Evolutionary conservation across 345 rosid genomes (phyloP), one percentile per base, ranked within the genome.

Genomic region (Reutealis trisperma): DNA sequence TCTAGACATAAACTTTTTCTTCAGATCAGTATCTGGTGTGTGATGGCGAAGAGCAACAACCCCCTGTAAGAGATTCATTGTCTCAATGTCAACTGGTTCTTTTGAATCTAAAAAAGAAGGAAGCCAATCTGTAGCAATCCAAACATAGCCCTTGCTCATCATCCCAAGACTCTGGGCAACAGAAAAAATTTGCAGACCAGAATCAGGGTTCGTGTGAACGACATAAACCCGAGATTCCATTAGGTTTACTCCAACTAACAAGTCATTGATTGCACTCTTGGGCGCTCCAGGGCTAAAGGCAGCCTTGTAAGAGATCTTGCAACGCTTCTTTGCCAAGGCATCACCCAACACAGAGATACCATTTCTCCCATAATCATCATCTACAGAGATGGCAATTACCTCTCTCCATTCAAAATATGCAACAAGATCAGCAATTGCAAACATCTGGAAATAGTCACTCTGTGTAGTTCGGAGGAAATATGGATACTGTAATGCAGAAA

Each of bases 71-170:
- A 90, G 85, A 78, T 85, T 87, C 91, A 87, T 82, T 27, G 73
- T 81, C 54, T 84, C 82, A 22, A 83, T 11, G 59, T 84, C 87
- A 32, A 69, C 73, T 19, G 88, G 86, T 30, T 83, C 88, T 66
- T 67, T 73, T 12, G 95, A 87, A 85, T 95, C 98, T 74, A 95
- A 80, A 76, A 85, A 69, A 7, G 97, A 88, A 72, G 92, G 86
- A 79, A 95, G 98, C 97, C 99, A 95, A 85, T 93, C 98, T 22
- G 98, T 92, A 47, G 99, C 86, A 65, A 95, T 93, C 99, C 99
- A 95, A 67, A 95, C 99, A 84, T 93, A 93, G 67, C 94, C 91
- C 54, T 70, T 61, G 70, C 47, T 74, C 87, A 82, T 89, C 99
- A 95, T 95, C 18, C 89, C 88, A 72, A 90, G 90, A 72, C 79